Evolutionary conservation across 2,329 filamentous ascomycete species (phyloP), one percentile per base, ranked within the genome.

Genomic region (Cryphonectria japonica): DNA sequence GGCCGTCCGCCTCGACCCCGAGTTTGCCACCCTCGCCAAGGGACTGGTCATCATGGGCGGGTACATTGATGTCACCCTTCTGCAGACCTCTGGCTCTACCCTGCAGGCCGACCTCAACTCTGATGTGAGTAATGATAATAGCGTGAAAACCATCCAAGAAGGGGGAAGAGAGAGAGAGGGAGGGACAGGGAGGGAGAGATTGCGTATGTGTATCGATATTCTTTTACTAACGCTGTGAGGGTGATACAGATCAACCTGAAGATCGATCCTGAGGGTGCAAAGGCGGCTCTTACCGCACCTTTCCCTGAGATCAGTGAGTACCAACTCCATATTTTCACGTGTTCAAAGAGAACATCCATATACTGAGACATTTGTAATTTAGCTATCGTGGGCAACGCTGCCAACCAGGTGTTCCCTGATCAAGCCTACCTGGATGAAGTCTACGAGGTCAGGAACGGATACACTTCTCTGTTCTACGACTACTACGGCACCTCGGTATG

Each of bases 21-120:
- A 78, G 14, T 86, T 86, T 74, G 84, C 85, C 1, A 79, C 78
- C 34, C 76, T 83, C 64, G 80, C 83, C 6, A 85, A 83, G 74
- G 82, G 83, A 41, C 77, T 86, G 3, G 79, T 85, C 37, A 80
- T 86, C 67, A 87, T 86, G 84, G 84, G 85, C 68, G 83, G 84
- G 2, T 86, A 84, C 74, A 75, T 86, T 32, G 85, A 86, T 75
- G 77, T 80, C 6, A 83, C 80, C 34, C 76, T 83, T 61, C 74
- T 80, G 54, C 72, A 78, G 74, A 77, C 76, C 5, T 75, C 74
- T 22, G 75, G 74, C 0, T 69, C 75, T 11, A 41, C 66, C 22
- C 43, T 73, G 37, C 74, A 74, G 66, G 75, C 77, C 16, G 77
- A 78, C 52, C 72, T 78, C 62, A 76, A 74, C 63, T 76, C 76